Conservation (phyloP, 1,284 basidiomycete genomes). For the Malassezia sp. region DNA sequence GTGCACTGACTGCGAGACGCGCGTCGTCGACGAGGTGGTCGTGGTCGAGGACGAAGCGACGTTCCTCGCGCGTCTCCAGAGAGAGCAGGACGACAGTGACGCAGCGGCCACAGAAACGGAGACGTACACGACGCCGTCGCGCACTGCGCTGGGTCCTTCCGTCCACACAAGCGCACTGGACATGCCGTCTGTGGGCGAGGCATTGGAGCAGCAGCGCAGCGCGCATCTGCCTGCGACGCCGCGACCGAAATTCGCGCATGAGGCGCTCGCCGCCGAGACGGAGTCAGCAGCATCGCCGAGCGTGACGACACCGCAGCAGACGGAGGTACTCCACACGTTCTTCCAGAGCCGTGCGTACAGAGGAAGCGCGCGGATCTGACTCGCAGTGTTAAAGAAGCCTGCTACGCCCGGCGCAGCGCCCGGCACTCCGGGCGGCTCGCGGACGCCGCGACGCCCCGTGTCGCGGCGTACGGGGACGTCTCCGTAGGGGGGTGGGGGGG, state of each 20-base stretch:
- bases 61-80: constrained; percentile 26
- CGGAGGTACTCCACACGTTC: constrained; percentile 38
- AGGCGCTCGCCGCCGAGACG: too few relatives aligned
- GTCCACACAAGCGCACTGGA: constrained; percentile 12
- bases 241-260: constrained; percentile 14
- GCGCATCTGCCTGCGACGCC: too few relatives aligned
- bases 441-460: neutral
- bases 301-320: constrained; percentile 25
- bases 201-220: constrained; percentile 17
- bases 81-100: constrained; percentile 21
- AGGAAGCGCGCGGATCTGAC: neutral
- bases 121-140: neutral
- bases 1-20: neutral
- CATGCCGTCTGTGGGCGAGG: constrained; percentile 14
- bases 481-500: too few relatives aligned
- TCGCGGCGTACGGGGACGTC: neutral
- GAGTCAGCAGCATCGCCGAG: too few relatives aligned
- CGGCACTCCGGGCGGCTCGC: constrained; percentile 4
- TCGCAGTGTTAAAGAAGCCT: constrained; percentile 15
- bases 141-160: constrained; percentile 11
- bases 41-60: constrained; percentile 20
- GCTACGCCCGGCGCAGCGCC: constrained; percentile 2
- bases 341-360: constrained; percentile 31
- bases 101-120: neutral
- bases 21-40: constrained; percentile 13